phyloP scores from a whole-genome alignment of 2,329 filamentous ascomycete species.

The Acrocalymma vagum region DNA sequence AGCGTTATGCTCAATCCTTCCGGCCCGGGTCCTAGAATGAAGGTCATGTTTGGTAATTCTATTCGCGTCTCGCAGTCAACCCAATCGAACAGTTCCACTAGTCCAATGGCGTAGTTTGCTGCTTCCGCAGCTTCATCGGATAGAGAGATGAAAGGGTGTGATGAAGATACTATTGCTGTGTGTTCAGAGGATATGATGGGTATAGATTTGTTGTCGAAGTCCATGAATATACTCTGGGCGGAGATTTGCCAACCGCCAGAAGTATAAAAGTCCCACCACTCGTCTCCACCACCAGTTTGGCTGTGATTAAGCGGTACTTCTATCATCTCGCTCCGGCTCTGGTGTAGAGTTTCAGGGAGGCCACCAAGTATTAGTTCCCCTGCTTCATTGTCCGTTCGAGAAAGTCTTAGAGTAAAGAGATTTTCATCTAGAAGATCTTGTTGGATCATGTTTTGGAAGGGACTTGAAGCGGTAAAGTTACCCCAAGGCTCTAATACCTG shows the following conservation, averaged over 20 bases:
- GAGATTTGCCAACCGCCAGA: constrained; percentile 15
- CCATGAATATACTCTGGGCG: constrained; percentile 6
- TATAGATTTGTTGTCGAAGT: neutral
- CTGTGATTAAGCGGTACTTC: constrained; percentile 15
- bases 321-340: constrained; percentile 4
- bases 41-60: constrained; percentile 6
- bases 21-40: constrained; percentile 8
- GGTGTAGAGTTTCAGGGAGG: constrained; percentile 1
- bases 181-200: constrained; percentile 1
- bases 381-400: constrained; percentile 9
- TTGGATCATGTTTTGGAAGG: constrained; percentile 15
- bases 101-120: constrained; percentile 3
- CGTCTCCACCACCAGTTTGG: constrained; percentile 3
- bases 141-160: constrained; percentile 4
- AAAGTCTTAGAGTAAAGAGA: constrained; percentile 8
- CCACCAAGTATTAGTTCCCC: constrained; percentile 17
- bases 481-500: too few species aligned
- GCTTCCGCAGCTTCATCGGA: constrained; percentile 2
- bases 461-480: constrained; percentile 7
- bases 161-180: constrained; percentile 5
- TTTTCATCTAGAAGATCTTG: constrained; percentile 11
- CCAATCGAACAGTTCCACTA: constrained; percentile 1
- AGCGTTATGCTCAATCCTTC: constrained; percentile 10
- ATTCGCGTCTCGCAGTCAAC: constrained; percentile 9
- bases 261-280: constrained; percentile 7